Evolutionary conservation across 495 filamentous ascomycete species (phyloP).

Genomic region (Coniosporium apollinis): DNA sequence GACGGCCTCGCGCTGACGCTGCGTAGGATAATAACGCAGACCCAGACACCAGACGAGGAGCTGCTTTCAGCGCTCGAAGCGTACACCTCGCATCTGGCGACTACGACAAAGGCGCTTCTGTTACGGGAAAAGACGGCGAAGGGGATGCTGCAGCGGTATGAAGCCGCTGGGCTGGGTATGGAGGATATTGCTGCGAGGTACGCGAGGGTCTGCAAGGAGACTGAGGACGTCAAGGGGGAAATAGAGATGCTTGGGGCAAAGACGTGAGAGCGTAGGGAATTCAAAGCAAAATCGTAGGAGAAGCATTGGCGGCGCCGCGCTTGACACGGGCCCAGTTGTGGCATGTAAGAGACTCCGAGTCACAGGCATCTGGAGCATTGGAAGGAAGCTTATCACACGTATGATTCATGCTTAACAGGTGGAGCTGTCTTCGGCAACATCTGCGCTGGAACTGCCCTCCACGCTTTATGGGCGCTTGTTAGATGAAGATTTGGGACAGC

Average conservation of each 20-base stretch:
- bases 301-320: too few species aligned
- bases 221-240: conserved; percentile 17
- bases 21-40: not conserved
- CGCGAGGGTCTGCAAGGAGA: conserved; percentile 16
- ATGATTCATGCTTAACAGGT: too few species aligned
- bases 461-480: too few species aligned
- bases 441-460: too few species aligned
- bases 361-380: too few species aligned
- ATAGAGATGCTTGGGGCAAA: conserved; percentile 16
- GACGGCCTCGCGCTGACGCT: not conserved
- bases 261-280: too few species aligned
- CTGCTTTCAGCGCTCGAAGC: conserved; percentile 30
- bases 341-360: too few species aligned
- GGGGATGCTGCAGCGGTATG: conserved; percentile 16
- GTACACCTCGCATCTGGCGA: conserved; percentile 35
- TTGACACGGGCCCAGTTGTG: too few species aligned
- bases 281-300: too few species aligned
- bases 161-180: conserved; percentile 16
- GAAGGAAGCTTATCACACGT: too few species aligned
- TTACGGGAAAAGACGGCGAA: conserved; percentile 11
- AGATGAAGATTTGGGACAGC: too few species aligned
- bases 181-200: conserved; percentile 16
- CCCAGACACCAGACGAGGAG: not conserved
- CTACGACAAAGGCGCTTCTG: conserved; percentile 6
- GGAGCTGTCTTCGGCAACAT: too few species aligned